Evolutionary conservation across 1,139 yeast species (phyloP).

Genomic region (Lodderomyces theae): DNA sequence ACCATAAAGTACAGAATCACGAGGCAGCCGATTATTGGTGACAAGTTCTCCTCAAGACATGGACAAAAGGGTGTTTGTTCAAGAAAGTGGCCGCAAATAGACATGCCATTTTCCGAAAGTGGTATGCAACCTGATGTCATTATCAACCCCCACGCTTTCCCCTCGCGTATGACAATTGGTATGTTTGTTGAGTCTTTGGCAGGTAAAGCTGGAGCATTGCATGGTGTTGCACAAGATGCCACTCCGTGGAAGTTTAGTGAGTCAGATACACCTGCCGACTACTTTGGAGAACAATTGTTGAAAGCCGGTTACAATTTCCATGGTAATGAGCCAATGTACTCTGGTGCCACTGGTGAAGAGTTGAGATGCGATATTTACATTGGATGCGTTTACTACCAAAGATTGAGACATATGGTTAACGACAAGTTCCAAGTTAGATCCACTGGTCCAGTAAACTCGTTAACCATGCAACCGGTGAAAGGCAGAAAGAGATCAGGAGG

Average conservation of each 20-base stretch:
- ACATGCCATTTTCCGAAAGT: slow-evolving; percentile 94
- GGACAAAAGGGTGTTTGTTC: slow-evolving; percentile 99
- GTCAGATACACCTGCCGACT: slow-evolving; percentile 93
- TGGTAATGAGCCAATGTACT: slow-evolving; percentile 98
- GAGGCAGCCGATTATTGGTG: slow-evolving; percentile 94
- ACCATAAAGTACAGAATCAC: slow-evolving; percentile 90
- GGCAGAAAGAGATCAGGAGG: slow-evolving; percentile 99
- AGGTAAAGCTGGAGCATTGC: slow-evolving; percentile 97
- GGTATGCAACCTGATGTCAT: slow-evolving; percentile 98
- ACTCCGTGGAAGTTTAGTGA: slow-evolving; percentile 97
- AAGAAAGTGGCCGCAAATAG: slow-evolving; percentile 95
- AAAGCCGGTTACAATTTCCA: slow-evolving; percentile 94
- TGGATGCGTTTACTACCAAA: slow-evolving; percentile 96
- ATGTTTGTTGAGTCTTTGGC: slow-evolving; percentile 98
- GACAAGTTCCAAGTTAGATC: slow-evolving; percentile 99
- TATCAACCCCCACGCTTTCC: slow-evolving; percentile 98
- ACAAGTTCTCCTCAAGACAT: slow-evolving; percentile 96
- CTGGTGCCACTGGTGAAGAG: slow-evolving; percentile 99
- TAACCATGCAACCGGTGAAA: slow-evolving; percentile 99
- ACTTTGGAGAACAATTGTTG: slow-evolving; percentile 87
- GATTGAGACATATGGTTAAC: slow-evolving; percentile 99
- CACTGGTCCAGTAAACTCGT: slow-evolving; percentile 94
- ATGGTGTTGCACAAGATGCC: slow-evolving; percentile 95
- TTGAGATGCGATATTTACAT: slow-evolving; percentile 91
- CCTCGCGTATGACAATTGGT: slow-evolving; percentile 99